phyloP scores from a whole-genome alignment of 148 eudicot species.

The Limonium bicolor region DNA sequence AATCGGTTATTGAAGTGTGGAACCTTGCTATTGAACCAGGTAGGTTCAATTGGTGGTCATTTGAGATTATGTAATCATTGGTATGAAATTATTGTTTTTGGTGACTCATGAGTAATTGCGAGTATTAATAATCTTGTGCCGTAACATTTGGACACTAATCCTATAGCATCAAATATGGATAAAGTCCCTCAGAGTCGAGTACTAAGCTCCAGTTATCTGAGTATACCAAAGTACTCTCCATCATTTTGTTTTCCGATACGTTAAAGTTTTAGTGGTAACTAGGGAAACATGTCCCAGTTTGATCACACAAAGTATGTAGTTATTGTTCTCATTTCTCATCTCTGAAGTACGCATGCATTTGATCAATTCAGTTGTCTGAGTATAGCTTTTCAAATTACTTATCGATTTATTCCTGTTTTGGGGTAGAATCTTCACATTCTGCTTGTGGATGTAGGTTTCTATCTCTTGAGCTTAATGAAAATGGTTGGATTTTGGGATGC shows the following conservation, averaged over 20 bases:
- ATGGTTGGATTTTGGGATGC: conserved; percentile 13
- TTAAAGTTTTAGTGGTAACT: too few species aligned
- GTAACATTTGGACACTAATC: too few species aligned
- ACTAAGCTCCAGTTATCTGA: too few species aligned
- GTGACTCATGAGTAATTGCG: neutral
- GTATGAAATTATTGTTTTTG: neutral
- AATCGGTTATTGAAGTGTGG: conserved; percentile 70
- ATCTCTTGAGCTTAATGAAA: neutral
- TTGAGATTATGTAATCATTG: neutral
- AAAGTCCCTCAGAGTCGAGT: too few species aligned
- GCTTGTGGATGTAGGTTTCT: neutral
- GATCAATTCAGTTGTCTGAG: too few species aligned
- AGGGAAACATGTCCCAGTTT: too few species aligned
- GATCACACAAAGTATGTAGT: too few species aligned
- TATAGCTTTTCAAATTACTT: neutral
- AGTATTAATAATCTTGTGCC: too few species aligned
- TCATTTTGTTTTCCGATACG: too few species aligned
- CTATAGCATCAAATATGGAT: too few species aligned
- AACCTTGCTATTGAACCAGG: conserved; percentile 81
- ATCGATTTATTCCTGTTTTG: neutral
- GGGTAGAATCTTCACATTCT: neutral
- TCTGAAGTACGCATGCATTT: neutral
- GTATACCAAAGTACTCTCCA: too few species aligned
- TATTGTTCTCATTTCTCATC: neutral
- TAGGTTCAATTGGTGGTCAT: conserved; percentile 8